These are phyloP conservation scores for Aspergillus ibericus DNA, from an alignment of 2,329 filamentous ascomycete genomes.

Conservation along the genomic window DNA sequence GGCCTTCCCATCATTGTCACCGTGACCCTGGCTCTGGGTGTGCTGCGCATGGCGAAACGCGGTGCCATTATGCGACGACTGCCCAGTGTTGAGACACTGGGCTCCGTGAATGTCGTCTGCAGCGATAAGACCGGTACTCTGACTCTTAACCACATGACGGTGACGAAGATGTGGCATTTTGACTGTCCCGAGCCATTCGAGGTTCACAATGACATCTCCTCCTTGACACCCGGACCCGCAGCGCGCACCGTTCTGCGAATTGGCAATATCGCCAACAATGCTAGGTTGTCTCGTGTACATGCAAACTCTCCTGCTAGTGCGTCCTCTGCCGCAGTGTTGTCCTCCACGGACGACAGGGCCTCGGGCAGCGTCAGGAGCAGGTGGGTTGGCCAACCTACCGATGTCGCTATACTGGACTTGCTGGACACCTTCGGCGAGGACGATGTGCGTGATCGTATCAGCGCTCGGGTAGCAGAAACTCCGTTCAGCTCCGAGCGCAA, in stretches of 20 bases:
- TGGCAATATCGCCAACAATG: slow-evolving; percentile 96
- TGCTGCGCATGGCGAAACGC: slow-evolving; percentile 91
- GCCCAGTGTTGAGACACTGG: slow-evolving; percentile 94
- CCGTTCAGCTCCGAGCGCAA: slow-evolving; percentile 97
- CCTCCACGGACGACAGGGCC: slow-evolving; percentile 69
- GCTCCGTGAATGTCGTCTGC: slow-evolving; percentile 99
- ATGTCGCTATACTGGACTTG: slow-evolving; percentile 94
- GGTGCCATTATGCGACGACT: slow-evolving; percentile 94
- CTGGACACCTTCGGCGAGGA: slow-evolving; percentile 89
- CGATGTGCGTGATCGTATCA: slow-evolving; percentile 82
- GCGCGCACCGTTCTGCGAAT: slow-evolving; percentile 81
- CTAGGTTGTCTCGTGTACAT: slow-evolving; percentile 71
- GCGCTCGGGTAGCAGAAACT: slow-evolving; percentile 78
- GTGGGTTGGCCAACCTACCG: slow-evolving; percentile 96
- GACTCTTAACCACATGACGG: slow-evolving; percentile 98
- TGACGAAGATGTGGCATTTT: slow-evolving; percentile 95
- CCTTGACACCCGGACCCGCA: slow-evolving; percentile 65
- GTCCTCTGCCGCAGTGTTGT: slow-evolving; percentile 75
- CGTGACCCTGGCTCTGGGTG: slow-evolving; percentile 89
- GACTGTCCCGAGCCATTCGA: slow-evolving; percentile 62
- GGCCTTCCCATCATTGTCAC: slow-evolving; percentile 97
- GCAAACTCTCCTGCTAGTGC: slow-evolving; percentile 69
- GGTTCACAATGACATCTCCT: slow-evolving; percentile 55
- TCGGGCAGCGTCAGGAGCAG: slow-evolving; percentile 72
- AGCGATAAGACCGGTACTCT: slow-evolving; percentile 97